A percentile compares a stretch with the other conserved stretches of the same genome.
phyloP scores from a whole-genome alignment of 331 rosid genomes.

The Prunus yedoensis region DNA sequence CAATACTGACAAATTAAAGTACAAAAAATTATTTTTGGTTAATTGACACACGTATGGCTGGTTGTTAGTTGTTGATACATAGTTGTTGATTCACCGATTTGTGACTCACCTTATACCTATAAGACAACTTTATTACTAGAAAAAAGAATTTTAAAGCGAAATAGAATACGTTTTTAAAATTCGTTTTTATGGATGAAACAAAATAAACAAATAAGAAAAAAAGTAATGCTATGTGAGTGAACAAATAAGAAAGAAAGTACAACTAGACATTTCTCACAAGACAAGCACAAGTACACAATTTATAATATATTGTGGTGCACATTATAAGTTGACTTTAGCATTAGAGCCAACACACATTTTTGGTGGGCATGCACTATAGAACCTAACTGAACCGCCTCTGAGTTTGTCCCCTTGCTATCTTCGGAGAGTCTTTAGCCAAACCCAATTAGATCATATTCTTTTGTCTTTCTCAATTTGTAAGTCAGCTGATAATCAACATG shows the following conservation, averaged over 20 bases:
- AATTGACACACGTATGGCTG: too few species aligned
- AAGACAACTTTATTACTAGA: too few species aligned
- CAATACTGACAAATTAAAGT: too few species aligned
- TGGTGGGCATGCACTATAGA: conserved; percentile 8
- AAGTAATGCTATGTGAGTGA: too few species aligned
- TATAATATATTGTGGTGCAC: background rate
- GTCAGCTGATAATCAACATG: background rate
- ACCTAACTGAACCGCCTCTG: background rate
- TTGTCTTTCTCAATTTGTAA: background rate
- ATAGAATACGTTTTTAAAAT: too few species aligned
- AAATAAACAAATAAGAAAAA: too few species aligned
- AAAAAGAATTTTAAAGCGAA: too few species aligned
- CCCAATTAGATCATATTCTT: background rate
- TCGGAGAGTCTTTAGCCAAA: background rate
- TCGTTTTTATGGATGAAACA: too few species aligned
- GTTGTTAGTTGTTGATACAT: too few species aligned
- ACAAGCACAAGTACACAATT: background rate
- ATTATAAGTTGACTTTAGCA: conserved; percentile 7
- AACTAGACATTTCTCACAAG: background rate
- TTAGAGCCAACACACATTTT: background rate
- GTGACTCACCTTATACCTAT: too few species aligned
- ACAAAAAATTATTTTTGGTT: too few species aligned
- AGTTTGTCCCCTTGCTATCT: background rate
- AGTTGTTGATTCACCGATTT: too few species aligned
- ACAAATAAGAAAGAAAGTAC: background rate